A percentile compares a stretch with the other conserved stretches of the same genome.
Evolutionary conservation across 2,329 filamentous ascomycete genomes (phyloP).

Genomic region (Alternaria rosae): DNA sequence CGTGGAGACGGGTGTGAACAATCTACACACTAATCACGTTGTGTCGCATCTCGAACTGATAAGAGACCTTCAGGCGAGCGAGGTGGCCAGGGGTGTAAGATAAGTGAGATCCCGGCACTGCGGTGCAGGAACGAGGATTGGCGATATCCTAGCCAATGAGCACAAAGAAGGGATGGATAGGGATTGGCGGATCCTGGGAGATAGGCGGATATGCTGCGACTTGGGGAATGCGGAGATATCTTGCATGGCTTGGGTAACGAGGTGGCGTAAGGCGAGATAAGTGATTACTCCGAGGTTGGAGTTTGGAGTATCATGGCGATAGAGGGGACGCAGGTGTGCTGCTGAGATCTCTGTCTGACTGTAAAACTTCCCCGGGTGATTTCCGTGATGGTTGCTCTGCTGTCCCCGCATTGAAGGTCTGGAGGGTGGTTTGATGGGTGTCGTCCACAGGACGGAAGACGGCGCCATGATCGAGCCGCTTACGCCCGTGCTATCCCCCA

Average conservation of each 20-base stretch:
- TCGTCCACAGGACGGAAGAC: neutral
- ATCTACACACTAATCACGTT: conserved; percentile 12
- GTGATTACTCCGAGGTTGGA: neutral
- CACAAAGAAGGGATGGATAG: conserved; percentile 3
- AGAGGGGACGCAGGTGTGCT: too few species aligned
- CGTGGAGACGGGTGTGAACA: conserved; percentile 13
- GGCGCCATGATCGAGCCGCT: conserved; percentile 9
- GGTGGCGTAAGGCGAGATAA: conserved; percentile 22
- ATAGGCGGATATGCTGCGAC: conserved; percentile 11
- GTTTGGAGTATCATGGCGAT: neutral
- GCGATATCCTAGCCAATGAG: conserved; percentile 18
- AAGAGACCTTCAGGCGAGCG: conserved; percentile 4
- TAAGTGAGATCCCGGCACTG: conserved; percentile 7
- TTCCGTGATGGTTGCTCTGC: too few species aligned
- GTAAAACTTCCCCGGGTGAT: too few species aligned
- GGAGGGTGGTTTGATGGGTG: neutral
- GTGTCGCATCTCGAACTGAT: conserved; percentile 17
- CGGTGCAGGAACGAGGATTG: conserved; percentile 15
- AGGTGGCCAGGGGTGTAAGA: conserved; percentile 2
- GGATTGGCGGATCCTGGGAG: too few species aligned
- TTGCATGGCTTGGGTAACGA: conserved; percentile 12
- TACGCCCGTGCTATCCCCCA: conserved; percentile 12
- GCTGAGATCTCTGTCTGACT: neutral
- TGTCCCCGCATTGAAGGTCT: neutral
- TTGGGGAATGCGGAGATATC: conserved; percentile 5